phyloP scores from a whole-genome alignment of 495 filamentous ascomycete genomes.

The Penicillium cosmopolitanum region DNA sequence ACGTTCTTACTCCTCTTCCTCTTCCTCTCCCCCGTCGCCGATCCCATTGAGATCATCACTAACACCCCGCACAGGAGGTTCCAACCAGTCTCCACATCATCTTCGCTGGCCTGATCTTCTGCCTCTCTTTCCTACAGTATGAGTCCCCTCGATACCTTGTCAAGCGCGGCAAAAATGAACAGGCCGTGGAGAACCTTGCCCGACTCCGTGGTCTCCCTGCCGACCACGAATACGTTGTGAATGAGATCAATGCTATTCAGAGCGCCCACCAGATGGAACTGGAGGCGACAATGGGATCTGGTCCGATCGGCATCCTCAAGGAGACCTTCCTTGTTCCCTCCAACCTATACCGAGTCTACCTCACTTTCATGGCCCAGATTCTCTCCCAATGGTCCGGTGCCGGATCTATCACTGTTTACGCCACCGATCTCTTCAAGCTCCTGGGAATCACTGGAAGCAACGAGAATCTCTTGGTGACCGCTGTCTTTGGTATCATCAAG shows the following conservation, averaged over 20 bases:
- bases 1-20: constrained; percentile 24
- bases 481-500: constrained; percentile 72
- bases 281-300: constrained; percentile 61
- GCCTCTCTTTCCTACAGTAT: constrained; percentile 64
- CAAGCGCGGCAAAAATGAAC: constrained; percentile 56
- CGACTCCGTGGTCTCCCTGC: constrained; percentile 44
- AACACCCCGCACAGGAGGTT: constrained; percentile 49
- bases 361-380: constrained; percentile 61
- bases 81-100: constrained; percentile 73
- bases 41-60: not conserved
- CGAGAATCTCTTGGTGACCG: constrained; percentile 67
- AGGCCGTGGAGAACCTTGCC: constrained; percentile 50
- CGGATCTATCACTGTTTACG: constrained; percentile 68
- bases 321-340: constrained; percentile 62
- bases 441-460: constrained; percentile 65
- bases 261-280: constrained; percentile 71
- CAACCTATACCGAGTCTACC: constrained; percentile 67
- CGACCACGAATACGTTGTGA: constrained; percentile 49
- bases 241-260: constrained; percentile 65
- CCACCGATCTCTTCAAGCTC: constrained; percentile 66
- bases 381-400: constrained; percentile 74
- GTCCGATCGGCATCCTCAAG: constrained; percentile 57
- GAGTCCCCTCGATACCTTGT: constrained; percentile 69
- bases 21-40: constrained; percentile 4
- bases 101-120: constrained; percentile 68